Evolutionary conservation across 1,139 yeast genomes (phyloP), one percentile per base, ranked within the genome.

Genomic region (Blastobotrys apis): DNA sequence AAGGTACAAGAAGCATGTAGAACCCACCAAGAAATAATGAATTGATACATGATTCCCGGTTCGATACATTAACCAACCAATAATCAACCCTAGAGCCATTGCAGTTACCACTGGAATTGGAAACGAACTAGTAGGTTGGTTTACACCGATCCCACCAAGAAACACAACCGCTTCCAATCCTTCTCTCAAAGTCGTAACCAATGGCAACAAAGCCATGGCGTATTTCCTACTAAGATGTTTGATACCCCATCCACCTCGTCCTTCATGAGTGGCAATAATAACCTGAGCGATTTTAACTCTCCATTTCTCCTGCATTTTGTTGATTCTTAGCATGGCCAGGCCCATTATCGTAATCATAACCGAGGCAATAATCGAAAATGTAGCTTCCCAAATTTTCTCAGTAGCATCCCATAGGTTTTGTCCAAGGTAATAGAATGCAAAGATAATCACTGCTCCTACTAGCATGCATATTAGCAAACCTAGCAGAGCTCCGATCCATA

Each of bases 351-450:
- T 80, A 51, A 90, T 90, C 63, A 90, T 77, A 20, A 84, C 71
- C 0, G 94, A 77, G 1, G 97, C 97, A 56, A 90, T 74, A 27
- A 88, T 69, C 62, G 88, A 82, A 59, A 90, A 80, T 30, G 83
- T 74, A 62, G 96, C 97, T 70, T 90, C 97, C 86, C 95, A 90
- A 49, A 88, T 74, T 62, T 90, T 96, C 64, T 90, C 97, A 41
- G 95, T 80, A 36, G 71, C 63, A 15, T 87, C 68, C 97, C 97
- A 90, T 52, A 88, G 69, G 71, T 90, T 94, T 29, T 79, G 77
- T 44, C 86, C 87, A 36, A 87, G 72, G 32, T 81, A 67, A 60
- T 90, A 88, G 65, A 85, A 90, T 13, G 84, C 80, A 55, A 87
- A 88, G 59, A 90, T 86, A 66, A 90, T 87, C 12, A 83, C 83